Conservation (phyloP, 306 rosid genomes). For the Rubus parviflorus region DNA sequence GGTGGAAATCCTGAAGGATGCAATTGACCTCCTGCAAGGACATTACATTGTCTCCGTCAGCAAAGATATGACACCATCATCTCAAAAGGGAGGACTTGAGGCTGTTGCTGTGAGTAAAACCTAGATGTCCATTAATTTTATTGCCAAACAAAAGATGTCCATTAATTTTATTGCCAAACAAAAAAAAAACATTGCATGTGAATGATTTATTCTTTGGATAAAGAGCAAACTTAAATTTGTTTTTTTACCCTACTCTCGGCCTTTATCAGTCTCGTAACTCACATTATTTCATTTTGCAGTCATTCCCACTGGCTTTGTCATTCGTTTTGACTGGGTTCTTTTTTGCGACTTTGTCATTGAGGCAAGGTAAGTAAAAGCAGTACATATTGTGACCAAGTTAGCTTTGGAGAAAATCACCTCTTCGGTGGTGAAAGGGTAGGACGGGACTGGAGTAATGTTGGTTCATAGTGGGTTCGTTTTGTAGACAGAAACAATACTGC, state of each 20-base stretch:
- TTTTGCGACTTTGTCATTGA: constrained; percentile 77
- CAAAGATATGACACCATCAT: constrained; percentile 62
- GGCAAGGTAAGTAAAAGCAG: constrained; percentile 65
- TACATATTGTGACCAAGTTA: neutral
- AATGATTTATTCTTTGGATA: neutral
- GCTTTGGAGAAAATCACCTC: neutral
- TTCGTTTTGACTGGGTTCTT: constrained; percentile 74
- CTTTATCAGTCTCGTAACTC: constrained; percentile 18
- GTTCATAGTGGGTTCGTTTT: neutral
- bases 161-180: no score
- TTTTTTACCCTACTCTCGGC: neutral
- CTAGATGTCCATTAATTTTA: constrained; percentile 17
- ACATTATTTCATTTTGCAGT: constrained; percentile 49
- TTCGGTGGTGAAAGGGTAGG: neutral
- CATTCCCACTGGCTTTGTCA: constrained; percentile 77
- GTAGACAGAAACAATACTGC: neutral
- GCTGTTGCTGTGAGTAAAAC: constrained; percentile 81
- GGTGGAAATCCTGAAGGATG: constrained; percentile 59
- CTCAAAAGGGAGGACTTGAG: constrained; percentile 88
- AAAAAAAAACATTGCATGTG: no score
- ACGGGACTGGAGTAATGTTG: neutral
- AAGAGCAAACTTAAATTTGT: neutral
- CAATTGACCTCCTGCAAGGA: constrained; percentile 98
- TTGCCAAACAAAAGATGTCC: no score
- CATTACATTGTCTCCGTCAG: constrained; percentile 85